Percentiles rank a stretch among this genome's conserved stretches.
These are phyloP conservation scores for Kodamaea ohmeri DNA, from an alignment of 1,139 yeast genomes.

Conservation along the genomic window DNA sequence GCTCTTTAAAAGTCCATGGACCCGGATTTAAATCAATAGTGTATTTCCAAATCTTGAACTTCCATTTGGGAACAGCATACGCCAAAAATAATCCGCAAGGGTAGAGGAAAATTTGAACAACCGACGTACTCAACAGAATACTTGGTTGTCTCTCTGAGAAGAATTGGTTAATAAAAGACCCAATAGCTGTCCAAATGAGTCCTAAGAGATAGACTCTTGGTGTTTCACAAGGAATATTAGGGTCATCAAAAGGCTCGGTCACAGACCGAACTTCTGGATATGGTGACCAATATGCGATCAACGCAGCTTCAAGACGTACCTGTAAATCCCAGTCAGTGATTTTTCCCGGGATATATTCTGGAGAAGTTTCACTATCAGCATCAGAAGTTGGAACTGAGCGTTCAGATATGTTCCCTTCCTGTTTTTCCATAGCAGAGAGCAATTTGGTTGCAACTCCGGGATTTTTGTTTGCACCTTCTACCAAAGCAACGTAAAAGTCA, in stretches of 20 bases:
- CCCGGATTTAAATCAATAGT: conserved; percentile 24
- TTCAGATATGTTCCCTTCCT: neutral
- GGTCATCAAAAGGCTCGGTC: conserved; percentile 52
- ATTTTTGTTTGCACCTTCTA: conserved; percentile 2
- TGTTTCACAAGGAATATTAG: conserved; percentile 50
- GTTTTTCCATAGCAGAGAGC: neutral
- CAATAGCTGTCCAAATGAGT: conserved; percentile 52
- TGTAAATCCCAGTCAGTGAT: conserved; percentile 18
- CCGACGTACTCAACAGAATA: conserved; percentile 43
- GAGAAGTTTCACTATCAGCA: neutral
- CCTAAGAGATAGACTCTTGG: conserved; percentile 56
- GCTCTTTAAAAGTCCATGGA: conserved; percentile 25
- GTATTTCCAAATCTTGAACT: conserved; percentile 18
- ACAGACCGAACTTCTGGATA: conserved; percentile 65
- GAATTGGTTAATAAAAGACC: conserved; percentile 56
- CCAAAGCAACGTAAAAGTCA: conserved; percentile 14
- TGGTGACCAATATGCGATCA: conserved; percentile 55
- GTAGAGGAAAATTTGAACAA: conserved; percentile 56
- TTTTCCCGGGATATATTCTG: neutral
- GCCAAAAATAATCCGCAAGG: conserved; percentile 47
- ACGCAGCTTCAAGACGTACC: conserved; percentile 18
- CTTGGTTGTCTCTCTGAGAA: conserved; percentile 55
- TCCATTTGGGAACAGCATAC: conserved; percentile 23
- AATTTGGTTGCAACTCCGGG: conserved; percentile 4
- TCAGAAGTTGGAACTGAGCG: neutral